Evolutionary conservation across 768 basidiomycete genomes (phyloP).

Genomic region (Pulveroboletus sp.): DNA sequence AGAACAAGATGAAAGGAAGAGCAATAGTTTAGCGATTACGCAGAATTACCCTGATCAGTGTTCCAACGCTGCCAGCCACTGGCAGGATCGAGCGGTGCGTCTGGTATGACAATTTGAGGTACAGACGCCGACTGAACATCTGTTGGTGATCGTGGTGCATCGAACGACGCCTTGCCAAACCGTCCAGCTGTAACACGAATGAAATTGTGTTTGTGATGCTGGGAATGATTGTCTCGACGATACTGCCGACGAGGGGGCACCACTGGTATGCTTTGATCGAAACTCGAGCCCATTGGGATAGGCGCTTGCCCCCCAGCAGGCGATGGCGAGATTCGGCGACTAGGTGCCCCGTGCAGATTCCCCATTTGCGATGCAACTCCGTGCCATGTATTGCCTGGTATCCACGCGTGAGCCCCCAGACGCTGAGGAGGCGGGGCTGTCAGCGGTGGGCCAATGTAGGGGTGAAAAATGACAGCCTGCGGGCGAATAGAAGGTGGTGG

Average conservation of each 20-base stretch:
- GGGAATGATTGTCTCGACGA: constrained; percentile 28
- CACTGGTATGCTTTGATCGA: constrained; percentile 23
- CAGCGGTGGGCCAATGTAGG: constrained; percentile 26
- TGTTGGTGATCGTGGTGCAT: constrained; percentile 17
- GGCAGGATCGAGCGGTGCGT: constrained; percentile 11
- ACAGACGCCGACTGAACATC: constrained; percentile 9
- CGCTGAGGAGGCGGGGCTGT: constrained; percentile 16
- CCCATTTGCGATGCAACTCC: constrained; percentile 17
- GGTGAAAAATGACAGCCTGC: constrained; percentile 29
- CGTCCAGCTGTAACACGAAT: constrained; percentile 20
- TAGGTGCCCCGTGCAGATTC: constrained; percentile 11
- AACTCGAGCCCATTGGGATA: constrained; percentile 10
- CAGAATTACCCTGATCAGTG: constrained; percentile 9
- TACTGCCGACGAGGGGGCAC: constrained; percentile 30
- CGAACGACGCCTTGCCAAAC: constrained; percentile 15
- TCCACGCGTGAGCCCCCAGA: constrained; percentile 23
- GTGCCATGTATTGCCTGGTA: constrained; percentile 24
- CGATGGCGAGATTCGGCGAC: constrained; percentile 15
- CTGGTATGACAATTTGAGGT: constrained; percentile 9
- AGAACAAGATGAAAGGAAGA: constrained; percentile 13
- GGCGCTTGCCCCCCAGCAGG: constrained; percentile 14
- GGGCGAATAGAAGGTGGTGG: constrained; percentile 32
- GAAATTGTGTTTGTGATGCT: constrained; percentile 27
- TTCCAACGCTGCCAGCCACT: constrained; percentile 21
- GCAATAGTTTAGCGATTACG: not conserved